Conservation (phyloP, 441 rosid species). For the Pelargonium exstipulatum region DNA sequence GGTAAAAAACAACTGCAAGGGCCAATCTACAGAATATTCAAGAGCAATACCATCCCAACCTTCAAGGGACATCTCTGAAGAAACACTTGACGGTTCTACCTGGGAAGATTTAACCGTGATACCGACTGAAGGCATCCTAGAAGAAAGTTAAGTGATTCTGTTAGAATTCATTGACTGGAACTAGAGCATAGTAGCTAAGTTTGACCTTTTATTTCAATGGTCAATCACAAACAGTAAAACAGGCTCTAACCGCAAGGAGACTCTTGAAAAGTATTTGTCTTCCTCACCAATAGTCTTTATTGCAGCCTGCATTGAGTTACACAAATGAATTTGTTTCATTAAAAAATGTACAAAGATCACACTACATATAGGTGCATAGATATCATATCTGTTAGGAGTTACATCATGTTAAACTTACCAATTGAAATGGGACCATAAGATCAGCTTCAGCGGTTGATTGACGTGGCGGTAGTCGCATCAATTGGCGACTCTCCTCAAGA, state of each 20-base stretch:
- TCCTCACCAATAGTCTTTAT: slow-evolving; percentile 86
- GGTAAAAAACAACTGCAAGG: slow-evolving; percentile 83
- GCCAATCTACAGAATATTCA: slow-evolving; percentile 95
- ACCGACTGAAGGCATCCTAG: slow-evolving; percentile 91
- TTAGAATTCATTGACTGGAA: not conserved
- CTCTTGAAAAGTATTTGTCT: slow-evolving; percentile 82
- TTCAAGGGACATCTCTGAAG: slow-evolving; percentile 58
- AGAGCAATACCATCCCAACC: slow-evolving; percentile 97
- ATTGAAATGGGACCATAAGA: slow-evolving; percentile 90
- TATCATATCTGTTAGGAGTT: slow-evolving; percentile 9
- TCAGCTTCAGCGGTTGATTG: slow-evolving; percentile 98
- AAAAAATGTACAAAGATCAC: slow-evolving; percentile 16
- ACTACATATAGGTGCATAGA: slow-evolving; percentile 14
- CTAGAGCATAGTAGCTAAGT: slow-evolving; percentile 17
- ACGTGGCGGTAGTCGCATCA: slow-evolving; percentile 97
- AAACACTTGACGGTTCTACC: slow-evolving; percentile 43
- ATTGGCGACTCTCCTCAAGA: slow-evolving; percentile 89
- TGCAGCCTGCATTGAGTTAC: slow-evolving; percentile 63
- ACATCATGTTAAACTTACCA: slow-evolving; percentile 48
- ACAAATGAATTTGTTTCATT: slow-evolving; percentile 17
- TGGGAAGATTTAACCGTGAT: slow-evolving; percentile 62
- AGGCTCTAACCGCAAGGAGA: slow-evolving; percentile 63
- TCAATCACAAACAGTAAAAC: slow-evolving; percentile 7
- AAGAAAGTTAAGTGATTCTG: slow-evolving; percentile 4
- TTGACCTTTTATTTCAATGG: slow-evolving; percentile 13